Base-by-base conservation (phyloP, 495 filamentous ascomycete species). In the Penicillium atrosanguineum region DNA sequence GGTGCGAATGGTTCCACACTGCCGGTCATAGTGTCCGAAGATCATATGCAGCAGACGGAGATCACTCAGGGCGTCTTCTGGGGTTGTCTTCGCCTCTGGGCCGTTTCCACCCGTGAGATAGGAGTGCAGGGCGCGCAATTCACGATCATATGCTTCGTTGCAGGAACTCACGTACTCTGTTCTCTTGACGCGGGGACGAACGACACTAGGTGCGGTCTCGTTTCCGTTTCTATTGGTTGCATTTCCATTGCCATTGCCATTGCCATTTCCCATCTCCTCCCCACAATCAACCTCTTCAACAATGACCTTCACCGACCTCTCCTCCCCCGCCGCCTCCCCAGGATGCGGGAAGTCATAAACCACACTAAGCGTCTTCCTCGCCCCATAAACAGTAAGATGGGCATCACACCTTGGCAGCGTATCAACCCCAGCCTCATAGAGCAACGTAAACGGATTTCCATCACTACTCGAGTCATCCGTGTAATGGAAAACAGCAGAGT, bases 371-470 rank as follows among this genome's bases (percentile, higher is more conserved):
- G 70, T 72, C 68, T 84, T 85, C 4, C 62, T 62, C 40, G 69
- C 58, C 3, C 73, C 72, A 53, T 82, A 84, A 1, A 85, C 67
- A 8, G 73, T 76, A 2, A 86, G 46, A 60, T 82, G 79, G 0
- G 83, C 77, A 57, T 86, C 83, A 47, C 82, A 83, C 0, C 72
- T 52, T 6, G 82, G 79, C 2, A 86, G 73, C 4, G 61, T 57
- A 51, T 83, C 72, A 28, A 82, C 71, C 2, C 83, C 81, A 1
- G 69, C 74, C 56, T 85, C 82, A 50, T 82, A 86, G n/a, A 73
- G 67, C 9, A 80, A 66, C 0, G 77, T 69, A 46, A 82, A 86
- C 5, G 65, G 63, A 40, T 76, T 67, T 0, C 44, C 52, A 7
- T 56, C 49, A 0, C 21, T 43, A 14, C 26, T 42, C 1, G 16